Evolutionary conservation across 139 green algal species (phyloP).

Genomic region (Chlamydomonas asymmetrica): DNA sequence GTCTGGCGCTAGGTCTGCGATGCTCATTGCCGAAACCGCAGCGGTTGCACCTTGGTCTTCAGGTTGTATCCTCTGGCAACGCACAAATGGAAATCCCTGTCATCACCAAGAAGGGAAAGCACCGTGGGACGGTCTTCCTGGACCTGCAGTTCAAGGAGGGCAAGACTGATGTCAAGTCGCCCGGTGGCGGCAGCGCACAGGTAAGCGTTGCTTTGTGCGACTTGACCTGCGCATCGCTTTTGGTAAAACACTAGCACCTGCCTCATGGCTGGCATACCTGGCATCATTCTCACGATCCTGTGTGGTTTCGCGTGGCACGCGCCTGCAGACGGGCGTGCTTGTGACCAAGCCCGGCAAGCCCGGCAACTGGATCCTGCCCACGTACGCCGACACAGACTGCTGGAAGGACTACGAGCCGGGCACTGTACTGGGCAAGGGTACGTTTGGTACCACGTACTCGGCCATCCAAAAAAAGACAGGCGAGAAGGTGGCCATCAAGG

Average conservation of each 20-base stretch:
- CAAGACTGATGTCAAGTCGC: too few relatives aligned
- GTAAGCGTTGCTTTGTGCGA: too few relatives aligned
- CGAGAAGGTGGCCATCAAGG: constrained; percentile 46
- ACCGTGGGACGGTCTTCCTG: constrained; percentile 20
- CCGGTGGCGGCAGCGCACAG: too few relatives aligned
- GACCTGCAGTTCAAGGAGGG: constrained; percentile 31
- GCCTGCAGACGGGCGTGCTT: too few relatives aligned
- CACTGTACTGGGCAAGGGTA: constrained; percentile 66
- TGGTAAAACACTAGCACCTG: too few relatives aligned
- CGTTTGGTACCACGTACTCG: constrained; percentile 69
- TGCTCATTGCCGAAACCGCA: too few relatives aligned
- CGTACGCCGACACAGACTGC: constrained; percentile 53
- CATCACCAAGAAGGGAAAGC: constrained; percentile 33
- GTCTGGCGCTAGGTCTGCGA: too few relatives aligned
- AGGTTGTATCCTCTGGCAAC: background rate
- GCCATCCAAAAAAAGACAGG: constrained; percentile 48
- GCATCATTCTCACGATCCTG: too few relatives aligned
- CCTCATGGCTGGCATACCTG: too few relatives aligned
- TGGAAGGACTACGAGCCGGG: constrained; percentile 62
- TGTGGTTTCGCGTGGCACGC: too few relatives aligned
- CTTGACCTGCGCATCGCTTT: too few relatives aligned
- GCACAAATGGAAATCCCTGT: constrained; percentile 10
- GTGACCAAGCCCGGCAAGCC: constrained; percentile 16
- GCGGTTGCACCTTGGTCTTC: too few relatives aligned
- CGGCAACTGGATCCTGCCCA: constrained; percentile 51